Evolutionary conservation across 179 eudicot species (phyloP), one percentile per base, ranked within the genome.

Genomic region (Carnegiea gigantea): DNA sequence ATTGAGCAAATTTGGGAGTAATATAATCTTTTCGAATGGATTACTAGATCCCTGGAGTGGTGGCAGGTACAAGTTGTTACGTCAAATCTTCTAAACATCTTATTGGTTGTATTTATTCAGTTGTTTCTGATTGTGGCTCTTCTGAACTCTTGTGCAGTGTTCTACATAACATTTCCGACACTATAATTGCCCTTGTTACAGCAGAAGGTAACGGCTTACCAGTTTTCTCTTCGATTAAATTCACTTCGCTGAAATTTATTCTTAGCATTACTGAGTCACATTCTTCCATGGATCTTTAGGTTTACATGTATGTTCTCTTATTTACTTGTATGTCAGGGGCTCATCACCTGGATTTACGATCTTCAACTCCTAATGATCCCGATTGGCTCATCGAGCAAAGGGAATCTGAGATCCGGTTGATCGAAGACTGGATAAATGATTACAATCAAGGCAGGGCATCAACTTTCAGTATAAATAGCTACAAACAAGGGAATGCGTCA

Each of bases 21-120:
- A 95, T 89, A 91, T 95, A 79, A 90, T 93, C 46, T 95, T 95
- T 83, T 80, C 98, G 51, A 93, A 91, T 81, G 98, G 98, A 49
- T 83, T 92, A 54, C 76, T 93, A 84, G 98, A 95, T 88, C 98
- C 98, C 36, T 95, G 98, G 97, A 95, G 98, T 72, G 98, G 98
- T 71, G 98, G 98, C 88, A 85, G 98, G 98, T 95, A 28, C 28
- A 6, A 36, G 43, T 44, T 14, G 12, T 24, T 43, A 20, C 40
- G 20, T 77, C 48, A 20, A 14, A 7, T 78, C 57, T 46, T 68
- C 64, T 51, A 12, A 6, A 49, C 64, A 21, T 51, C 14, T 74
- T 2, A 5, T 46, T 44, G 33, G 12, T 9, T 57, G 24, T 14
- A 5, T 20, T n/a, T 28, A 48, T 59, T 65, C 53, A 28, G 15